A percentile compares a stretch with the other conserved stretches of the same genome.
Conservation (phyloP, 2,329 filamentous ascomycete genomes). For the Pyricularia sp. region DNA sequence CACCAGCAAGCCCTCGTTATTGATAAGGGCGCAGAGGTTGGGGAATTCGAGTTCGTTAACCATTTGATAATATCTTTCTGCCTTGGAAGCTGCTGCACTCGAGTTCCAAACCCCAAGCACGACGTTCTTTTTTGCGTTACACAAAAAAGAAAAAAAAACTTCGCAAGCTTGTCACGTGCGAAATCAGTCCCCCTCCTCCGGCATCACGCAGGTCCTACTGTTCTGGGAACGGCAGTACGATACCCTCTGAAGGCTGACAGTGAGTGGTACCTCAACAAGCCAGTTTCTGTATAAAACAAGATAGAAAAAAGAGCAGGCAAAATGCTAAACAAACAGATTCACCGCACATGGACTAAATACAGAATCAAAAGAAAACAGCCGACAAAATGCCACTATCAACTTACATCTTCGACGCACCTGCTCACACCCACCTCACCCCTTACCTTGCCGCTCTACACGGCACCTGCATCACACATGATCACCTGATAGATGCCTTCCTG, state of each 20-base stretch:
- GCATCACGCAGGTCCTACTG: background rate
- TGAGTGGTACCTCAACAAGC: background rate
- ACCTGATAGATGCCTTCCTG: slow-evolving; percentile 47
- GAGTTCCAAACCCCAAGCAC: background rate
- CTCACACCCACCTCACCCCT: slow-evolving; percentile 42
- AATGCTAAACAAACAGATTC: background rate
- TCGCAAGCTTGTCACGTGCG: background rate
- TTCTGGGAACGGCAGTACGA: background rate
- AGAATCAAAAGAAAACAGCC: background rate
- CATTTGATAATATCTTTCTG: background rate
- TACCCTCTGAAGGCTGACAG: background rate
- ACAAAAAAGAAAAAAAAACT: background rate
- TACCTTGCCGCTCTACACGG: slow-evolving; percentile 50
- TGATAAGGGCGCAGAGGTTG: background rate
- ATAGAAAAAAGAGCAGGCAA: background rate
- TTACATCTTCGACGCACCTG: slow-evolving; percentile 30
- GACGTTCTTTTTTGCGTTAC: background rate
- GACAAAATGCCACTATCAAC: slow-evolving; percentile 10
- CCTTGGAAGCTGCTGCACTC: background rate
- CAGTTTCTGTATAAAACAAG: no score
- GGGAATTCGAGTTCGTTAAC: background rate
- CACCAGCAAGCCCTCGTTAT: background rate
- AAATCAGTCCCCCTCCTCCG: background rate
- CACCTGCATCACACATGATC: slow-evolving; percentile 48
- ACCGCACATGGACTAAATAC: background rate